A percentile compares a stretch with the other conserved stretches of the same genome.
These are phyloP conservation scores for Verbena officinalis DNA, from an alignment of 257 asterid species.

Conservation along the genomic window DNA sequence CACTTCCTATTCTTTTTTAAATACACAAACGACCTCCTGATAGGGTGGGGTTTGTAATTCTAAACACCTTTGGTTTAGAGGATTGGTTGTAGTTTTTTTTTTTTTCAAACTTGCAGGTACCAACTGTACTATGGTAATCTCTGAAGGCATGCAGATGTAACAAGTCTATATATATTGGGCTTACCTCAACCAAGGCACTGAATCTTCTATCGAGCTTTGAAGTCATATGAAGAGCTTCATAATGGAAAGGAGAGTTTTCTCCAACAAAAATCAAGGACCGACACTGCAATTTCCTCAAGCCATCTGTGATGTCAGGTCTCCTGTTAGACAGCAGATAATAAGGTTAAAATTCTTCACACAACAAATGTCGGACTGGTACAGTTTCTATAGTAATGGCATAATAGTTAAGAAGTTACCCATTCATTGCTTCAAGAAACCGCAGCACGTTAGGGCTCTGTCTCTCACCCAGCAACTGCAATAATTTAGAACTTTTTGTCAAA, in stretches of 20 bases:
- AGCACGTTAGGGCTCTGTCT: slow-evolving; percentile 69
- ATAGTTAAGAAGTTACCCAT: slow-evolving; percentile 43
- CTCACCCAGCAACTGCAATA: slow-evolving; percentile 68
- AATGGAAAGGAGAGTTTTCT: slow-evolving; percentile 71
- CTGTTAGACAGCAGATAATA: slow-evolving; percentile 38
- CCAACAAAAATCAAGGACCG: slow-evolving; percentile 73
- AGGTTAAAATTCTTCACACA: slow-evolving; percentile 11
- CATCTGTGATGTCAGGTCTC: slow-evolving; percentile 66
- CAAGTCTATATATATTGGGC: neutral
- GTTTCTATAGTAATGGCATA: slow-evolving; percentile 9
- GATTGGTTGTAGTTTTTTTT: no score
- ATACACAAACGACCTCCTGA: no score
- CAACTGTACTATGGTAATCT: no score
- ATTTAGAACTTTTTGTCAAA: neutral
- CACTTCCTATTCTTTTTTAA: no score
- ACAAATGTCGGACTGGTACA: neutral
- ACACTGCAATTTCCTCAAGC: slow-evolving; percentile 56
- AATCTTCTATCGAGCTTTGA: slow-evolving; percentile 64
- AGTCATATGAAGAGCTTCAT: slow-evolving; percentile 73
- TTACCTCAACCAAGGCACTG: slow-evolving; percentile 75
- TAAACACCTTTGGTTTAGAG: no score
- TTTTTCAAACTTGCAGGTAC: no score
- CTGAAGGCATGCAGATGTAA: no score
- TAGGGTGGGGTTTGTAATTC: no score
- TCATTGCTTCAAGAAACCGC: slow-evolving; percentile 71